These are phyloP conservation scores for Cercospora canescens DNA, from an alignment of 2,329 filamentous ascomycete species.

Conservation along the genomic window DNA sequence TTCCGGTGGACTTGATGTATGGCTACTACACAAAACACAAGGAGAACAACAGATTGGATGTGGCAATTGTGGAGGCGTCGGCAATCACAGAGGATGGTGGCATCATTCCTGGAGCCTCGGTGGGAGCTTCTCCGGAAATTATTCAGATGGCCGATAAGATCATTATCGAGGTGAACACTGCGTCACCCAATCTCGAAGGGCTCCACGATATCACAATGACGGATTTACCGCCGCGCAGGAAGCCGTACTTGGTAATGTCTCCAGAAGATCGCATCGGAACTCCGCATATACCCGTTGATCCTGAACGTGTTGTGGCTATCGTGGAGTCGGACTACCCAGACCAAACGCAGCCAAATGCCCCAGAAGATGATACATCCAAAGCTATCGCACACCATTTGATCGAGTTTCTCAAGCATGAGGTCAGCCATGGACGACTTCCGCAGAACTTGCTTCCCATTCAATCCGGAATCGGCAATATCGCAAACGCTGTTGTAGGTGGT, in stretches of 20 bases:
- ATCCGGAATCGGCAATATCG: slow-evolving; percentile 89
- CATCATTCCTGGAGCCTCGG: slow-evolving; percentile 79
- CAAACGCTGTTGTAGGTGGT: slow-evolving; percentile 86
- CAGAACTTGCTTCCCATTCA: slow-evolving; percentile 77
- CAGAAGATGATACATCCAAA: slow-evolving; percentile 70
- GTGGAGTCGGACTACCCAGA: slow-evolving; percentile 85
- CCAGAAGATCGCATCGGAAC: slow-evolving; percentile 86
- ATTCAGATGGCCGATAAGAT: slow-evolving; percentile 92
- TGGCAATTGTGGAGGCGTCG: slow-evolving; percentile 77
- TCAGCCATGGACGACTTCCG: slow-evolving; percentile 73
- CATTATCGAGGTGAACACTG: slow-evolving; percentile 89
- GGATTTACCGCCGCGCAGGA: slow-evolving; percentile 76
- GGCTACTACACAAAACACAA: slow-evolving; percentile 75
- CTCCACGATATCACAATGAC: slow-evolving; percentile 90
- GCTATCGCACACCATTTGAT: slow-evolving; percentile 79
- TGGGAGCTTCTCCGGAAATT: slow-evolving; percentile 43
- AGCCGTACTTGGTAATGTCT: slow-evolving; percentile 82
- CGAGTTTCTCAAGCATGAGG: slow-evolving; percentile 84
- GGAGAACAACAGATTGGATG: slow-evolving; percentile 72
- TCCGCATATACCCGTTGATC: slow-evolving; percentile 78
- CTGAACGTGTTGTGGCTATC: slow-evolving; percentile 79
- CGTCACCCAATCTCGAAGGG: slow-evolving; percentile 80
- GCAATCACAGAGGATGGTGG: slow-evolving; percentile 87
- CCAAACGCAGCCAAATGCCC: slow-evolving; percentile 70
- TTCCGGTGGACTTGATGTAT: slow-evolving; percentile 82